Conservation (phyloP, 495 filamentous ascomycete species). For the Hyaloscypha finlandica region DNA sequence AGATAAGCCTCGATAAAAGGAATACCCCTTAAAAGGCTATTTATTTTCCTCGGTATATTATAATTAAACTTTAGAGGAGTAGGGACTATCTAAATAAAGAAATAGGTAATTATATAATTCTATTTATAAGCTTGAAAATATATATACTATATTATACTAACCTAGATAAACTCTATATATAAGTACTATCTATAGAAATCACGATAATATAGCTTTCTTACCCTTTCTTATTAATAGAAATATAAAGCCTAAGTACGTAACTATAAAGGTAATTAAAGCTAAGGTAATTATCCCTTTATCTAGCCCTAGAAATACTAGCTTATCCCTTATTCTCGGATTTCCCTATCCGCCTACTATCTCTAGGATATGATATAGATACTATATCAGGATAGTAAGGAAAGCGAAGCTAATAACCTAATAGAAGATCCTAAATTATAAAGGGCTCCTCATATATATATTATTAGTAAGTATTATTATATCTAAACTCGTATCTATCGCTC, state of each 20-base stretch:
- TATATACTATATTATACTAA: too few species aligned
- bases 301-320: conserved; percentile 57
- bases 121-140: too few species aligned
- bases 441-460: background rate
- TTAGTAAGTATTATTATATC: background rate
- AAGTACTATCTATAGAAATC: too few species aligned
- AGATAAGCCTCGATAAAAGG: too few species aligned
- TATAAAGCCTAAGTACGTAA: conserved; percentile 10
- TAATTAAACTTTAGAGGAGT: too few species aligned
- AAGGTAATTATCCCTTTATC: conserved; percentile 57
- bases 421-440: conserved; percentile 32
- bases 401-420: conserved; percentile 61
- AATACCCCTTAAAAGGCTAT: too few species aligned
- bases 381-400: conserved; percentile 52
- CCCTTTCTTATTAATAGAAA: conserved; percentile 15
- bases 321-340: conserved; percentile 43
- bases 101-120: too few species aligned
- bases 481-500: conserved; percentile 18
- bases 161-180: too few species aligned
- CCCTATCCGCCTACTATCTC: conserved; percentile 38
- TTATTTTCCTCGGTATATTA: too few species aligned
- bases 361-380: conserved; percentile 38
- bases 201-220: background rate
- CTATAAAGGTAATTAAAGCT: conserved; percentile 45
- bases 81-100: too few species aligned